phyloP scores from a whole-genome alignment of 208 protist species.

The Crithidia brevicula region DNA sequence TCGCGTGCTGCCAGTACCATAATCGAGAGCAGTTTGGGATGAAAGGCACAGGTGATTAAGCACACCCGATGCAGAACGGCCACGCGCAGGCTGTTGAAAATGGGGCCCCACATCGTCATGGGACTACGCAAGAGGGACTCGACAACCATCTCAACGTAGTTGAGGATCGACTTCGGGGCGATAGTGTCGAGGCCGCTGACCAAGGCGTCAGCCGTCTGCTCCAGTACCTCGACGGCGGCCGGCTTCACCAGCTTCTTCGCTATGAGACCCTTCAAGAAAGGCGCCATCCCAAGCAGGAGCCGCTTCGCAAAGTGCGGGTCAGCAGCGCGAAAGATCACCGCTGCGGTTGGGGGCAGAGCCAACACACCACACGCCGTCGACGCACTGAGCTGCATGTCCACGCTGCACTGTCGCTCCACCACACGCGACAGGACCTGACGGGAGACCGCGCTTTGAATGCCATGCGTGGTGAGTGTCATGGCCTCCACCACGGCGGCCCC shows the following conservation, averaged over 20 bases:
- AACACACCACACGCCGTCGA: constrained; percentile 47
- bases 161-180: constrained; percentile 28
- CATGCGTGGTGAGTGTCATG: constrained; percentile 45
- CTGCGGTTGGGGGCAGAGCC: constrained; percentile 45
- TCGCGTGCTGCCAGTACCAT: constrained; percentile 50
- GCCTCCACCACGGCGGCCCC: constrained; percentile 48
- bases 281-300: constrained; percentile 35
- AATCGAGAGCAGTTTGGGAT: constrained; percentile 46
- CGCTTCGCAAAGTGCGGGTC: constrained; percentile 23
- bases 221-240: constrained; percentile 26
- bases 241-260: constrained; percentile 32
- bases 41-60: constrained; percentile 49
- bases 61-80: constrained; percentile 71
- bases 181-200: constrained; percentile 44
- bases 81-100: constrained; percentile 75
- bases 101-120: constrained; percentile 59
- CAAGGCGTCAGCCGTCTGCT: constrained; percentile 31
- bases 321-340: constrained; percentile 64
- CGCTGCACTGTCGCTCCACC: constrained; percentile 42
- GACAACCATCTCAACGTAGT: constrained; percentile 56
- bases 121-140: constrained; percentile 49
- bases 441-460: constrained; percentile 50
- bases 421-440: constrained; percentile 34
- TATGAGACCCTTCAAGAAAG: constrained; percentile 54
- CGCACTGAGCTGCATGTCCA: constrained; percentile 42